Conservation (phyloP, 371 early-diverging fungal species). For the Catenaria anguillulae region DNA sequence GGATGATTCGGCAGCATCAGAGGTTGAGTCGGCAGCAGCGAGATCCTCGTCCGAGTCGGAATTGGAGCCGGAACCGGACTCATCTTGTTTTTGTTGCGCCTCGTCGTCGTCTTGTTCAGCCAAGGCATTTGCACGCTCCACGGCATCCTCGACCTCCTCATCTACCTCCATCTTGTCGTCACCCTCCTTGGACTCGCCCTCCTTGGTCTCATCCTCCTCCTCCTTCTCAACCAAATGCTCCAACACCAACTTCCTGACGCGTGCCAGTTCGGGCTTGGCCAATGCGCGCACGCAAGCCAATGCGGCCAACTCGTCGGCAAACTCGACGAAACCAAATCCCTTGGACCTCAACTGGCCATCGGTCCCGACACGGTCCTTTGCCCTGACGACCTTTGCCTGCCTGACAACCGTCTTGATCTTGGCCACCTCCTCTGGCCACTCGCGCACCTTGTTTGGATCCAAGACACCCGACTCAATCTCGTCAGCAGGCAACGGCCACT, state of each 20-base stretch:
- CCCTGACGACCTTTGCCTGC: slow-evolving; percentile 67
- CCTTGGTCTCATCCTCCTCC: neutral
- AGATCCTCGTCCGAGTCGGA: slow-evolving; percentile 14
- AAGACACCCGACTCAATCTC: slow-evolving; percentile 35
- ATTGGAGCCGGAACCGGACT: slow-evolving; percentile 35
- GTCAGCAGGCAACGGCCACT: slow-evolving; percentile 1
- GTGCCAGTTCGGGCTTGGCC: slow-evolving; percentile 7
- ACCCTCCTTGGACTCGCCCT: neutral
- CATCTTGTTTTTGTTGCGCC: neutral
- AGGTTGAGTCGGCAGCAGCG: too few relatives aligned
- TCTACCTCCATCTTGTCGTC: neutral
- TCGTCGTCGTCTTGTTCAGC: neutral
- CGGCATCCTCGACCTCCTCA: neutral
- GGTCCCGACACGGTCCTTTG: slow-evolving; percentile 58
- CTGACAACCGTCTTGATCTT: neutral
- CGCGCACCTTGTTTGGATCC: slow-evolving; percentile 35
- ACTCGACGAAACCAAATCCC: slow-evolving; percentile 90
- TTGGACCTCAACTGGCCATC: slow-evolving; percentile 52
- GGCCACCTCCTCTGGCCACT: slow-evolving; percentile 71
- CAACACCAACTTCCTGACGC: slow-evolving; percentile 5
- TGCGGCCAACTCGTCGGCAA: slow-evolving; percentile 68
- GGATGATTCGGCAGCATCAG: too few relatives aligned
- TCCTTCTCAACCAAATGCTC: neutral
- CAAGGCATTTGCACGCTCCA: neutral
- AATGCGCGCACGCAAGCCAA: slow-evolving; percentile 58